These are phyloP conservation scores for Jatropha podagrica DNA, from an alignment of 441 rosid genomes.

Conservation along the genomic window DNA sequence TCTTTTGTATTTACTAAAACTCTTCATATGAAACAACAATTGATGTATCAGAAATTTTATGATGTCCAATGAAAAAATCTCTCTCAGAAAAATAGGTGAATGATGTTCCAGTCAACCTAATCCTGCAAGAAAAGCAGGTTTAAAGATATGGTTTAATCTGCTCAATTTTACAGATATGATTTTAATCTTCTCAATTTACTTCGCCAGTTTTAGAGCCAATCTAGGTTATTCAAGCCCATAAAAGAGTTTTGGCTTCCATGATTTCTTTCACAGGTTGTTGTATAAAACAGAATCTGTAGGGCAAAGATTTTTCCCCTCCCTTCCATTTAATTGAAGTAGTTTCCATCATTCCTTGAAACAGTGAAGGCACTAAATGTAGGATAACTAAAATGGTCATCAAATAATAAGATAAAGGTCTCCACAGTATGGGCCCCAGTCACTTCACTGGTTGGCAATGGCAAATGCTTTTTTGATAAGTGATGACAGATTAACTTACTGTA, in stretches of 20 bases:
- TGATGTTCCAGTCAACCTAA: not conserved
- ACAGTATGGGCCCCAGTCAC: not conserved
- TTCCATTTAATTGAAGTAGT: not conserved
- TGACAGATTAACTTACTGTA: slow-evolving; percentile 42
- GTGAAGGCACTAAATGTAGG: not conserved
- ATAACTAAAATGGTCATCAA: not conserved
- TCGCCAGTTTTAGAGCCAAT: not conserved
- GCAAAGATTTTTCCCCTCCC: not conserved
- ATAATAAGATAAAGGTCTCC: not conserved
- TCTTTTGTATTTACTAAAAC: not conserved
- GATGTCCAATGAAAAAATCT: not conserved
- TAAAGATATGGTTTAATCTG: not conserved
- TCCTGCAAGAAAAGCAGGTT: not conserved
- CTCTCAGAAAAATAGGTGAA: not conserved
- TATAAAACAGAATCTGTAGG: not conserved
- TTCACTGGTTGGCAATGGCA: not conserved
- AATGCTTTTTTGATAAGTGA: not conserved
- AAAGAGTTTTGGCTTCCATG: not conserved
- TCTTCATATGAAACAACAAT: not conserved
- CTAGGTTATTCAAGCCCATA: not conserved
- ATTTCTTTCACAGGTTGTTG: not conserved
- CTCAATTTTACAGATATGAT: not conserved
- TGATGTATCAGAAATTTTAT: not conserved
- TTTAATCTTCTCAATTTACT: not conserved
- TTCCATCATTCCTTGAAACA: not conserved